phyloP scores from a whole-genome alignment of 106 monocot genomes.

The Narthecium ossifragum region DNA sequence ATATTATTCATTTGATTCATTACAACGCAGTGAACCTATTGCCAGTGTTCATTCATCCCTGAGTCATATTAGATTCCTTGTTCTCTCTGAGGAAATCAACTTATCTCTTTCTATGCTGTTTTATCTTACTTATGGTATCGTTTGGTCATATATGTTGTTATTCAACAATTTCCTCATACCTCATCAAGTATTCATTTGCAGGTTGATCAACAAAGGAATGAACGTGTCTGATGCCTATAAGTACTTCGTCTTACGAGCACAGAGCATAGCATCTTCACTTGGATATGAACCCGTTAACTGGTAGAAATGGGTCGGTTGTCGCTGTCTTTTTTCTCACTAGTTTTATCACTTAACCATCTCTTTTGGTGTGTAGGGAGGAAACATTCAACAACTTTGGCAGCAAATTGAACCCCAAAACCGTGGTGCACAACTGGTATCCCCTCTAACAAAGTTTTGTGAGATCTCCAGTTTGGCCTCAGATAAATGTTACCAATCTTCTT shows the following conservation, averaged over 20 bases:
- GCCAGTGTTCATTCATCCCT: neutral
- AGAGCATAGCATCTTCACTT: conserved; percentile 78
- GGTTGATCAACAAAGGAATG: conserved; percentile 59
- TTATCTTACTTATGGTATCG: too few species aligned
- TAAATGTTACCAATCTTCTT: too few species aligned
- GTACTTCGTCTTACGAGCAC: conserved; percentile 81
- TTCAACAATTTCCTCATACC: too few species aligned
- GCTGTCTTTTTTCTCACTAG: neutral
- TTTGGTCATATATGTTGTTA: too few species aligned
- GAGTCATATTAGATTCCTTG: neutral
- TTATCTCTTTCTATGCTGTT: neutral
- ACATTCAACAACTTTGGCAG: conserved; percentile 87
- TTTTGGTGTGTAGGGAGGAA: conserved; percentile 62
- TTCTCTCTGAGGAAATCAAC: neutral
- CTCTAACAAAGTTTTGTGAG: neutral
- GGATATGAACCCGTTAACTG: conserved; percentile 89
- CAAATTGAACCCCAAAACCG: conserved; percentile 56
- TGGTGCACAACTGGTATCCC: conserved; percentile 89
- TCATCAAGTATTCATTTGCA: conserved; percentile 17
- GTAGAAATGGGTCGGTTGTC: conserved; percentile 11
- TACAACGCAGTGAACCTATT: neutral
- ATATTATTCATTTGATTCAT: neutral
- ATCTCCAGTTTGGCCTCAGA: too few species aligned
- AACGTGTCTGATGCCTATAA: conserved; percentile 66
- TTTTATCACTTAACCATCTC: conserved; percentile 10